Conservation (phyloP, 805 yeast species). For the Candida gorgasii region DNA sequence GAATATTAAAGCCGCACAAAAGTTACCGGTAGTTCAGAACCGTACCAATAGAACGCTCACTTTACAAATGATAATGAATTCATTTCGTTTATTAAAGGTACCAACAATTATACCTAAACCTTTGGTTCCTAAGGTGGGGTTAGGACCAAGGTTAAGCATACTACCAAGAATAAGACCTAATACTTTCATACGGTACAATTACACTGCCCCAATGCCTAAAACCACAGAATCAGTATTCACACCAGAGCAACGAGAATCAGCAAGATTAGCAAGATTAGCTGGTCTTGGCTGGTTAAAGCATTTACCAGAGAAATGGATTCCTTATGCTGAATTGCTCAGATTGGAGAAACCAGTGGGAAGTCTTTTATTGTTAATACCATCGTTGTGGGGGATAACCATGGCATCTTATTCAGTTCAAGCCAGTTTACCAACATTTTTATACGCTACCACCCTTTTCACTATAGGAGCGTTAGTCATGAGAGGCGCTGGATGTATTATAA, state of each 20-base stretch:
- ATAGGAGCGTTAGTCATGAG: conserved; percentile 90
- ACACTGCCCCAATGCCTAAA: not conserved
- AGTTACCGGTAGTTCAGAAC: not conserved
- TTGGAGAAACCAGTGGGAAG: conserved; percentile 97
- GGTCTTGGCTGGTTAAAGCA: conserved; percentile 49
- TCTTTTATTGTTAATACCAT: conserved; percentile 76
- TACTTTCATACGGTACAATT: not conserved
- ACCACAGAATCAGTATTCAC: conserved; percentile 20
- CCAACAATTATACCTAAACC: not conserved
- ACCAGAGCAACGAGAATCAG: conserved; percentile 49
- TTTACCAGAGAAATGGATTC: conserved; percentile 74
- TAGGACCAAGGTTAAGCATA: not conserved
- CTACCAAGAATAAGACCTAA: not conserved
- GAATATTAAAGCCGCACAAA: not conserved
- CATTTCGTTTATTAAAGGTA: not conserved
- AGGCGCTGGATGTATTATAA: conserved; percentile 97
- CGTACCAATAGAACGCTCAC: not conserved
- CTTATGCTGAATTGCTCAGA: conserved; percentile 90
- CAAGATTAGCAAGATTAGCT: conserved; percentile 50
- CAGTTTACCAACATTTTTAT: conserved; percentile 59
- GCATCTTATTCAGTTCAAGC: conserved; percentile 79
- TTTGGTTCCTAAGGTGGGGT: not conserved
- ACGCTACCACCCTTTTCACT: conserved; percentile 70
- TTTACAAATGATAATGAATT: not conserved
- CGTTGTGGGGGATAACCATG: conserved; percentile 90